A percentile compares a stretch with the other conserved stretches of the same genome.
Evolutionary conservation across 345 rosid genomes (phyloP).

Genomic region (Citrus sp.): DNA sequence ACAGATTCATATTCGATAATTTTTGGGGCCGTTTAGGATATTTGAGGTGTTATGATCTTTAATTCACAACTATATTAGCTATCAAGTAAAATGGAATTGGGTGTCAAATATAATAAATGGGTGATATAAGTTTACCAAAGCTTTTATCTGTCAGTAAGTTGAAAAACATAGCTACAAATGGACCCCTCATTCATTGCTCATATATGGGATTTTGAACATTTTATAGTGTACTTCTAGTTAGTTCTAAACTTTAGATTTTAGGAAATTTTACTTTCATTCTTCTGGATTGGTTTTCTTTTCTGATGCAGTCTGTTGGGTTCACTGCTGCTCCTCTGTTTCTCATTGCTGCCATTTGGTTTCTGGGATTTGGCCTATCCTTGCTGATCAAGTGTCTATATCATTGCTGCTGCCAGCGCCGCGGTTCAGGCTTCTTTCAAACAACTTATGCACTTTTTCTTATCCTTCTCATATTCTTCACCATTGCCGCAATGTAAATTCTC

Average conservation of each 20-base stretch:
- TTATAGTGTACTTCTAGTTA: neutral
- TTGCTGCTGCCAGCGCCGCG: slow-evolving; percentile 34
- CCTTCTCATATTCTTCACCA: slow-evolving; percentile 34
- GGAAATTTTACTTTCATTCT: too few species aligned
- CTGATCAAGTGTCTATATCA: slow-evolving; percentile 18
- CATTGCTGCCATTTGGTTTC: slow-evolving; percentile 38
- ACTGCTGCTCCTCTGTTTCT: slow-evolving; percentile 46
- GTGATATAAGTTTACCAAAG: too few species aligned
- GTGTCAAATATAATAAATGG: too few species aligned
- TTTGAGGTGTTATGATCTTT: too few species aligned
- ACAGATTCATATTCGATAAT: too few species aligned
- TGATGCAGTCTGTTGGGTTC: slow-evolving; percentile 45
- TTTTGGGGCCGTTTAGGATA: too few species aligned
- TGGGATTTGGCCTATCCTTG: slow-evolving; percentile 34
- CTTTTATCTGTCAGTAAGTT: too few species aligned
- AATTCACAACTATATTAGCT: too few species aligned
- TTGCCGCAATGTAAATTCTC: slow-evolving; percentile 37
- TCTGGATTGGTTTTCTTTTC: neutral
- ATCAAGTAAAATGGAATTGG: too few species aligned
- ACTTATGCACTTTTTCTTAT: slow-evolving; percentile 36
- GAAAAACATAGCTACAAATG: too few species aligned
- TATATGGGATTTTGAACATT: neutral
- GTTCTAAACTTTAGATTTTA: too few species aligned
- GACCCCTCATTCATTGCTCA: neutral
- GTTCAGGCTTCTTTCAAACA: slow-evolving; percentile 28